Conservation (phyloP, 2,329 filamentous ascomycete genomes). For the Sporothrix humicola region DNA sequence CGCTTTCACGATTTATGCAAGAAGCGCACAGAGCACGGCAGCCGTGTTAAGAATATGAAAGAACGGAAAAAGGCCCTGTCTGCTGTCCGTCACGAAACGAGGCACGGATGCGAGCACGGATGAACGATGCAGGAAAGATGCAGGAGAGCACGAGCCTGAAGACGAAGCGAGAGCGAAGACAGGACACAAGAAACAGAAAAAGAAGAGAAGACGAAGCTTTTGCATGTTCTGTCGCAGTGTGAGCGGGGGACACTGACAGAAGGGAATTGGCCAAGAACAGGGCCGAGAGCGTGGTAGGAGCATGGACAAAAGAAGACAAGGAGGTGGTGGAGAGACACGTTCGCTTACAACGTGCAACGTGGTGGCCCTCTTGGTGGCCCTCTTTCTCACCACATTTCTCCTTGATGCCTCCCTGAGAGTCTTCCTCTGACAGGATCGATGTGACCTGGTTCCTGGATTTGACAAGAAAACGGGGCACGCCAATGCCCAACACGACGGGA, state of each 20-base stretch:
- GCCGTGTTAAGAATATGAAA: not conserved
- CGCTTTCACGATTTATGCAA: constrained; percentile 1
- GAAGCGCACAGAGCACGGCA: constrained; percentile 14
- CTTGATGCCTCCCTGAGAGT: not conserved
- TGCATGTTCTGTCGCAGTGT: constrained; percentile 11
- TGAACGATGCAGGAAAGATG: not conserved
- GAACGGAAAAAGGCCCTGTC: too few relatives aligned
- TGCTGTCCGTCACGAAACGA: not conserved
- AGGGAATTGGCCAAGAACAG: not conserved
- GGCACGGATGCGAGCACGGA: not conserved
- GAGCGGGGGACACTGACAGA: too few relatives aligned
- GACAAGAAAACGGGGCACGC: not conserved
- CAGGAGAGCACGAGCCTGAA: not conserved
- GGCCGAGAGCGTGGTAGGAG: not conserved
- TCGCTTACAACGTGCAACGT: constrained; percentile 16
- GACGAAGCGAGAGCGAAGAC: not conserved
- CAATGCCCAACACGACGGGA: constrained; percentile 1
- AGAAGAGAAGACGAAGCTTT: not conserved
- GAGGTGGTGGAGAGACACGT: constrained; percentile 7
- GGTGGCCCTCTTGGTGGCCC: not conserved
- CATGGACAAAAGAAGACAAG: too few relatives aligned
- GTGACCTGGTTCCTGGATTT: constrained; percentile 11
- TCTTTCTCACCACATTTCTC: not conserved
- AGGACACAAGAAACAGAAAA: not conserved
- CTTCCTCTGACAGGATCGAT: constrained; percentile 9